Evolutionary conservation across 139 green algal genomes (phyloP).

Genomic region (Spirogloea muscicola): DNA sequence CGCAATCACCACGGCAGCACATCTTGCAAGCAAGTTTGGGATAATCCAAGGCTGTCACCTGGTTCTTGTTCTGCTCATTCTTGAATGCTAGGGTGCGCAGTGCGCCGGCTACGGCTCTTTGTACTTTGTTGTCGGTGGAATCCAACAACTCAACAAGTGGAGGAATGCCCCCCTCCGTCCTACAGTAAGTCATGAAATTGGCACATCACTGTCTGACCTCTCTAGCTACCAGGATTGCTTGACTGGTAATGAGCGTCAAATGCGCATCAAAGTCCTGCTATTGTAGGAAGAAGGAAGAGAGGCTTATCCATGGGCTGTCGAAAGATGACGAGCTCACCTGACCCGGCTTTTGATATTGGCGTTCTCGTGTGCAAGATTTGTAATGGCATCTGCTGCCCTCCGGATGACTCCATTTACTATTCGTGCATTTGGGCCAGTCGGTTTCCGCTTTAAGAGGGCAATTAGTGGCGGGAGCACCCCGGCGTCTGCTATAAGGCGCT

Average conservation of each 20-base stretch:
- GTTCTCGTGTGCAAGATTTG: slow-evolving; percentile 96
- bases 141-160: slow-evolving; percentile 83
- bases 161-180: slow-evolving; percentile 80
- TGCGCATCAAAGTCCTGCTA: too few relatives aligned
- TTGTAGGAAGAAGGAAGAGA: too few relatives aligned
- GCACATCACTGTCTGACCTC: too few relatives aligned
- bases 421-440: not conserved
- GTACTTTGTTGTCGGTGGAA: slow-evolving; percentile 80
- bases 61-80: slow-evolving; percentile 96
- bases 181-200: too few relatives aligned
- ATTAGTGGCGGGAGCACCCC: slow-evolving; percentile 30
- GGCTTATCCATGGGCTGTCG: too few relatives aligned
- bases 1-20: too few relatives aligned
- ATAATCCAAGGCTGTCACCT: slow-evolving; percentile 45
- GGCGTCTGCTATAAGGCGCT: slow-evolving; percentile 42
- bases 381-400: slow-evolving; percentile 88
- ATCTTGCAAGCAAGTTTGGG: not conserved
- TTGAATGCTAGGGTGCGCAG: slow-evolving; percentile 97
- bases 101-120: slow-evolving; percentile 77
- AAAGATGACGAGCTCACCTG: slow-evolving; percentile 49
- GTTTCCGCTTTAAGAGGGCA: slow-evolving; percentile 17
- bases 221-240: too few relatives aligned
- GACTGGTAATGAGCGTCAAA: too few relatives aligned
- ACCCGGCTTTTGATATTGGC: slow-evolving; percentile 84
- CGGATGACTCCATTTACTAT: slow-evolving; percentile 58